Base-by-base conservation (phyloP, 306 rosid species). In the Abrus pulchellus region DNA sequence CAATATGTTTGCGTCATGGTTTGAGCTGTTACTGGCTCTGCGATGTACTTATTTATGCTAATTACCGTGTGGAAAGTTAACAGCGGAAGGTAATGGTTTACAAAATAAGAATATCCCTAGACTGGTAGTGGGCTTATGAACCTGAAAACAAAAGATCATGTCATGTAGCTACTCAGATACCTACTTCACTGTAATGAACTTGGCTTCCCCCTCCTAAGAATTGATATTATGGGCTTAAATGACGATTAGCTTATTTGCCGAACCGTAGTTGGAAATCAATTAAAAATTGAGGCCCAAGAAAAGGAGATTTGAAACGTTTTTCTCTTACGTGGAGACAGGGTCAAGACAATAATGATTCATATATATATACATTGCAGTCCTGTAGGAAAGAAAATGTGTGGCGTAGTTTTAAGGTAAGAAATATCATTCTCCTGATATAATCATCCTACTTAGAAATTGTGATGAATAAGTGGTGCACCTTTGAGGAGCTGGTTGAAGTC, bases 1-100 rank as follows among this genome's bases (percentile, higher is more conserved):
- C 63, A 77, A 28, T 41, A 33, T 52, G 48, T 13, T 63, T 2
- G 60, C 32, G 43, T 34, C 44, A 3, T 34, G 48, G 38, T 70
- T 68, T 54, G 11, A 72, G 57, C 74, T 65, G 52, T 82, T 34
- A 29, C 56, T 5, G 13, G 40, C 76, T 56, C 27, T 47, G 28
- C 3, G 0, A n/a, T 36, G 45, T 14, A 66, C 5, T 14, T 28
- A 44, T 36, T 30, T 60, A 34, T 68, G 36, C 47, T 71, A 55
- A 36, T 41, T 66, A 5, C 63, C 62, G 32, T 20, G 54, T 38
- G 28, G 28, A 38, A 33, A 5, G 43, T 36, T 67, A 20, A 33
- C 34, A 28, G 29, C n/a, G 50, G 77, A 48, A 28, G 13, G 54
- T 27, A 44, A 32, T 54, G 61, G 30, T 80, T 34, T n/a, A 60